Evolutionary conservation across 257 asterid species (phyloP).

Genomic region (Perilla frutescens): DNA sequence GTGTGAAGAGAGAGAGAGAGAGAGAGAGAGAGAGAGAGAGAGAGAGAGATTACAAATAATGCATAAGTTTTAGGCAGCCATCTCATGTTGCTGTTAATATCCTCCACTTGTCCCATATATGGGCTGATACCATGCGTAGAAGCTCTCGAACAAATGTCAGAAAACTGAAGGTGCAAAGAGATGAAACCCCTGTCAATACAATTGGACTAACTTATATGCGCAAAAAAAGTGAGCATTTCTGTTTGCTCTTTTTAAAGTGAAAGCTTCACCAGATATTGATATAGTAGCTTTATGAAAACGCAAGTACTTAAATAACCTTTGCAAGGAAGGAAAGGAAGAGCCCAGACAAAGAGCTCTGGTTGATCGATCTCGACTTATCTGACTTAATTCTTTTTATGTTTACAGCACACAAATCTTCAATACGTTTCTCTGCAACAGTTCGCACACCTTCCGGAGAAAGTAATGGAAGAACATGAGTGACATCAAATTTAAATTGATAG

Average conservation of each 20-base stretch:
- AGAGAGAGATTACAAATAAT: constrained; percentile 62
- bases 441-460: constrained; percentile 72
- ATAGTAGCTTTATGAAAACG: constrained; percentile 3
- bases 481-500: background rate
- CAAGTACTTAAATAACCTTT: constrained; percentile 52
- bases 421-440: constrained; percentile 70
- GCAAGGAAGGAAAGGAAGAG: constrained; percentile 80
- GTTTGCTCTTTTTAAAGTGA: constrained; percentile 22
- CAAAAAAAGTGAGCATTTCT: constrained; percentile 14
- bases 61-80: constrained; percentile 93
- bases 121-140: constrained; percentile 68
- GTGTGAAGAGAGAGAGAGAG: constrained; percentile 32
- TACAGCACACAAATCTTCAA: constrained; percentile 68
- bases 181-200: constrained; percentile 38
- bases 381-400: constrained; percentile 63
- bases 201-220: constrained; percentile 19
- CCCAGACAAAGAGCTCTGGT: constrained; percentile 70
- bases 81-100: constrained; percentile 80
- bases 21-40: constrained; percentile 44
- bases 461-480: constrained; percentile 24
- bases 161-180: constrained; percentile 66
- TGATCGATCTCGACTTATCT: constrained; percentile 60
- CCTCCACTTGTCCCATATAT: constrained; percentile 77
- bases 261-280: background rate
- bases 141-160: constrained; percentile 69